Percentiles rank a stretch among this genome's conserved stretches.
These are phyloP conservation scores for Pholiota microspora DNA, from an alignment of 768 basidiomycete species.

Conservation along the genomic window DNA sequence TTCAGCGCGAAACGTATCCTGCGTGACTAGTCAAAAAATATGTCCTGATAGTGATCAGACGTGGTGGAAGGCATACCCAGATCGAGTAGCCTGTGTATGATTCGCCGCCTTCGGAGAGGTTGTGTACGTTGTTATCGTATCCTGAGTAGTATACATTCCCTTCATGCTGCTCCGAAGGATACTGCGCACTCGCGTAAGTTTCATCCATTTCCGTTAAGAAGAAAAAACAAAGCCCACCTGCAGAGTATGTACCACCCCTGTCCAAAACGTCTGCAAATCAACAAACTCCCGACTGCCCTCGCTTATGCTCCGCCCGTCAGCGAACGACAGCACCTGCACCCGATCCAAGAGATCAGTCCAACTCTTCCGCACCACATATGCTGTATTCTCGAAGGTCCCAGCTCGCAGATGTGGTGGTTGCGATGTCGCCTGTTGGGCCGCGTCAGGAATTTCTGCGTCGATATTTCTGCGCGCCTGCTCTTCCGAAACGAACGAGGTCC, in stretches of 20 bases:
- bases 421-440: neutral
- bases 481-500: slow-evolving; percentile 73
- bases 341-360: slow-evolving; percentile 61
- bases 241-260: slow-evolving; percentile 60
- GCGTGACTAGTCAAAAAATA: neutral
- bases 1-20: slow-evolving; percentile 78
- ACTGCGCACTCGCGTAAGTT: slow-evolving; percentile 37
- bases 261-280: slow-evolving; percentile 52
- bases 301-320: slow-evolving; percentile 14
- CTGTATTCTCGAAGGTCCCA: slow-evolving; percentile 50
- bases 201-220: too few relatives aligned
- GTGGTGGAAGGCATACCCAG: slow-evolving; percentile 48
- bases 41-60: neutral
- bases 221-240: slow-evolving; percentile 34
- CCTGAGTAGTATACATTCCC: slow-evolving; percentile 71
- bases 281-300: slow-evolving; percentile 31
- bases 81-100: slow-evolving; percentile 83
- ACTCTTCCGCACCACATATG: slow-evolving; percentile 39
- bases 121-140: slow-evolving; percentile 64
- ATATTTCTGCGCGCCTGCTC: slow-evolving; percentile 60
- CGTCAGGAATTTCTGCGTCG: slow-evolving; percentile 32
- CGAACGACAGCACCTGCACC: slow-evolving; percentile 47
- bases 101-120: slow-evolving; percentile 37
- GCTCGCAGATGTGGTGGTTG: slow-evolving; percentile 8
- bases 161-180: slow-evolving; percentile 76